Conservation (phyloP, 805 yeast genomes). For the Saturnispora quitensis region DNA sequence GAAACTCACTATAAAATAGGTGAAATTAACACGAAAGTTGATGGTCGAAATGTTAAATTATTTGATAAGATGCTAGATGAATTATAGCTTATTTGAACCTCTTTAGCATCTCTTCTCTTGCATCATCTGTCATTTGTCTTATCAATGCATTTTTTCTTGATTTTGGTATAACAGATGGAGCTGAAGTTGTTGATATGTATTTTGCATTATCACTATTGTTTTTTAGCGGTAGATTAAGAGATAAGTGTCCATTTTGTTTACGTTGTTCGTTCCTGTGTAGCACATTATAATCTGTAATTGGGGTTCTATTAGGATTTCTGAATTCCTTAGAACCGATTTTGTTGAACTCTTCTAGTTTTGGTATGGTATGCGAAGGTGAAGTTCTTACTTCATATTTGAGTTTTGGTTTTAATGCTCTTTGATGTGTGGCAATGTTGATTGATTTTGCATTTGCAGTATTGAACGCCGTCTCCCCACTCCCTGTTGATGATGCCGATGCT, state of each 20-base stretch:
- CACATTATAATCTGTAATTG: not conserved
- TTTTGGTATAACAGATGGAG: not conserved
- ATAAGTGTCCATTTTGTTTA: constrained; percentile 1
- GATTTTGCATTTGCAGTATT: constrained; percentile 5
- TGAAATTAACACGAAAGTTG: constrained; percentile 13
- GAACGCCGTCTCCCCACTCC: not conserved
- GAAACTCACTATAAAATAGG: constrained; percentile 1
- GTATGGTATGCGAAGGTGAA: not conserved
- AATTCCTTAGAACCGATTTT: constrained; percentile 2
- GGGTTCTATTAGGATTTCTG: not conserved
- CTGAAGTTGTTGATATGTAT: not conserved
- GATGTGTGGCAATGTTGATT: not conserved
- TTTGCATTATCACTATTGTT: not conserved
- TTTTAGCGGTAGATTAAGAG: constrained; percentile 4
- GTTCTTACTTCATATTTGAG: not conserved
- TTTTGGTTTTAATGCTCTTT: not conserved
- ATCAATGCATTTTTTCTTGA: constrained; percentile 4
- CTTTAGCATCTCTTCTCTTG: constrained; percentile 13
- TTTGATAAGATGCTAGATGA: constrained; percentile 12
- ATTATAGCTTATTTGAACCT: constrained; percentile 2
- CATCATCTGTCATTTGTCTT: constrained; percentile 11
- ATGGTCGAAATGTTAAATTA: constrained; percentile 14
- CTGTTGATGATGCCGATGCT: not conserved
- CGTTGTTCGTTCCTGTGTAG: constrained; percentile 7
- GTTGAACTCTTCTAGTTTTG: constrained; percentile 1